phyloP scores from a whole-genome alignment of 2,329 filamentous ascomycete genomes.

The Allantophomopsis lycopodina region DNA sequence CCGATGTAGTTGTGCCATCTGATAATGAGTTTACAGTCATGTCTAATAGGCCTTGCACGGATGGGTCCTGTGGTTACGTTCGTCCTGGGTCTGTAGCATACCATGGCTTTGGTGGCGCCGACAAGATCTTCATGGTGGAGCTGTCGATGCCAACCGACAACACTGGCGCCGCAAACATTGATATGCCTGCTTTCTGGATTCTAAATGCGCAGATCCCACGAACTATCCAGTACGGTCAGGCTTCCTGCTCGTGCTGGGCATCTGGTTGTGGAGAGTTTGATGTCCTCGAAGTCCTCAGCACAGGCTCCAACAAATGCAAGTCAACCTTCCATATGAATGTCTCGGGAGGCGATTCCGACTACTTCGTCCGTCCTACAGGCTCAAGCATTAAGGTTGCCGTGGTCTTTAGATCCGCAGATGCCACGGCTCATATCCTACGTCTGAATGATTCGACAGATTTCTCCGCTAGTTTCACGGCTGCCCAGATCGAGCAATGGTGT shows the following conservation, averaged over 20 bases:
- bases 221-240: conserved; percentile 50
- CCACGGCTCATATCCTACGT: conserved; percentile 40
- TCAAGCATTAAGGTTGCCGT: conserved; percentile 49
- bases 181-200: conserved; percentile 66
- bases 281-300: conserved; percentile 55
- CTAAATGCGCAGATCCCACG: conserved; percentile 62
- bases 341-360: conserved; percentile 55
- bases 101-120: conserved; percentile 55
- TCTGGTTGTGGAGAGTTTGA: conserved; percentile 64
- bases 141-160: conserved; percentile 58
- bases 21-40: conserved; percentile 35
- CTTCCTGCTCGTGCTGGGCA: conserved; percentile 58
- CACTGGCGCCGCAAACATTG: conserved; percentile 34
- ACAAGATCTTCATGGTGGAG: conserved; percentile 62
- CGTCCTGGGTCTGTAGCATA: conserved; percentile 34
- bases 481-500: conserved; percentile 10
- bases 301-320: conserved; percentile 53
- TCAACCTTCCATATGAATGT: conserved; percentile 54
- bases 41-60: conserved; percentile 31
- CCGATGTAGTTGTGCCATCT: conserved; percentile 32
- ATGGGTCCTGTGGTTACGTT: conserved; percentile 29
- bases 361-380: conserved; percentile 51
- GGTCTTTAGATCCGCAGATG: conserved; percentile 38
- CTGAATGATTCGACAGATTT: conserved; percentile 29
- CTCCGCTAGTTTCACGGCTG: conserved; percentile 21